A percentile compares a stretch with the other conserved stretches of the same genome.
Evolutionary conservation across 108 stramenopile genomes (phyloP).

Genomic region (Nitzschia sp.): DNA sequence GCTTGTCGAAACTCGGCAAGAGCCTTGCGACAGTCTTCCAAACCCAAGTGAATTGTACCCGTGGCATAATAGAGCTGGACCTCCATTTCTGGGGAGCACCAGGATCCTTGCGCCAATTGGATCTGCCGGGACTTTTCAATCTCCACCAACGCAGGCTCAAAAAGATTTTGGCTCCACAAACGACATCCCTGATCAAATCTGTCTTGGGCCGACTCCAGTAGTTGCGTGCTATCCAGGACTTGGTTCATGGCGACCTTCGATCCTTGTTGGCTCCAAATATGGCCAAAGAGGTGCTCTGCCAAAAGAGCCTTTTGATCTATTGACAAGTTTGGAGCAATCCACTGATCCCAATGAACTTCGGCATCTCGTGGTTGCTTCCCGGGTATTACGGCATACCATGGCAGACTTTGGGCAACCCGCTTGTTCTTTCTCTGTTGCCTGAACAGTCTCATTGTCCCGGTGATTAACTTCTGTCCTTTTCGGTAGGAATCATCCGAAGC

Average conservation of each 20-base stretch:
- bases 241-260: background rate
- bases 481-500: no score
- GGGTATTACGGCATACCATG: background rate
- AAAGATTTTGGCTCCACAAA: background rate
- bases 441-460: no score
- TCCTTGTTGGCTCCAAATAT: constrained; percentile 1
- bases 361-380: constrained; percentile 10
- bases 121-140: background rate
- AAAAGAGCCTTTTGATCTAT: background rate
- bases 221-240: background rate
- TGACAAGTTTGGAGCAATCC: background rate
- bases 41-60: background rate
- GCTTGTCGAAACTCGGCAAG: constrained; percentile 8
- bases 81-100: constrained; percentile 5
- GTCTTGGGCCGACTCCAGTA: background rate
- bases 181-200: constrained; percentile 4
- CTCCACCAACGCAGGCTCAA: background rate
- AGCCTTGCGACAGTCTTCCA: constrained; percentile 1
- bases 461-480: no score
- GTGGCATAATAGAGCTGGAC: background rate
- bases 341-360: background rate
- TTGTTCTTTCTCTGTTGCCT: no score
- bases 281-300: constrained; percentile 2
- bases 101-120: background rate
- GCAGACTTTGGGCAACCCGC: no score